Percentiles rank a stretch among this genome's conserved stretches.
These are phyloP conservation scores for Suillus tomentosus DNA, from an alignment of 768 basidiomycete species.

Conservation along the genomic window DNA sequence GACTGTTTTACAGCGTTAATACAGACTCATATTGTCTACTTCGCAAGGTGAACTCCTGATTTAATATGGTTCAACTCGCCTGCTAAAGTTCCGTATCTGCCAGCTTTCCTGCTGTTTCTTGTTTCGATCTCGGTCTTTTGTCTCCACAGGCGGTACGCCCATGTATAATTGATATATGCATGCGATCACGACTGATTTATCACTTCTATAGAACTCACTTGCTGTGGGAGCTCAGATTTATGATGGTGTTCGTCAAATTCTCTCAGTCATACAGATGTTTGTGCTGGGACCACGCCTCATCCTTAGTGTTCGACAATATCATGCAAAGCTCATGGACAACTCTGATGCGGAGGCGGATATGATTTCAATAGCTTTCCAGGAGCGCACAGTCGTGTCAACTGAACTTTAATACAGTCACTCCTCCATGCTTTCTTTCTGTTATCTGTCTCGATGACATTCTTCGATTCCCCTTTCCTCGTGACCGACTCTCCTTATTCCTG, in stretches of 20 bases:
- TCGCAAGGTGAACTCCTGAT: background rate
- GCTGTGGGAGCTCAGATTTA: background rate
- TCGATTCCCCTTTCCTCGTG: background rate
- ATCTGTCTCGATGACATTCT: background rate
- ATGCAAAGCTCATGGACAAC: background rate
- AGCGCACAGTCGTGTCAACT: background rate
- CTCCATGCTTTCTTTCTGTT: background rate
- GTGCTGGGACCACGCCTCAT: constrained; percentile 1
- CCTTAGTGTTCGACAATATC: background rate
- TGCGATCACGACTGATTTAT: background rate
- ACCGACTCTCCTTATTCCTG: background rate
- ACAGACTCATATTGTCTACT: background rate
- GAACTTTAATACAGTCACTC: background rate
- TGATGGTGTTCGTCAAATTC: constrained; percentile 1
- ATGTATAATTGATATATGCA: background rate
- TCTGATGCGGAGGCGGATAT: background rate
- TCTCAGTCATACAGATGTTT: background rate
- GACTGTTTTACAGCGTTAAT: background rate
- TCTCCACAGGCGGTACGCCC: background rate
- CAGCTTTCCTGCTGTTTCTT: background rate
- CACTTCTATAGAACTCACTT: background rate
- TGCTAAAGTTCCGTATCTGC: background rate
- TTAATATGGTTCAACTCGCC: background rate
- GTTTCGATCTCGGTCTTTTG: background rate
- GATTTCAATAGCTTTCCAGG: background rate